phyloP scores from a whole-genome alignment of 2,329 filamentous ascomycete genomes.

The Chaetoscypha palmicola region DNA sequence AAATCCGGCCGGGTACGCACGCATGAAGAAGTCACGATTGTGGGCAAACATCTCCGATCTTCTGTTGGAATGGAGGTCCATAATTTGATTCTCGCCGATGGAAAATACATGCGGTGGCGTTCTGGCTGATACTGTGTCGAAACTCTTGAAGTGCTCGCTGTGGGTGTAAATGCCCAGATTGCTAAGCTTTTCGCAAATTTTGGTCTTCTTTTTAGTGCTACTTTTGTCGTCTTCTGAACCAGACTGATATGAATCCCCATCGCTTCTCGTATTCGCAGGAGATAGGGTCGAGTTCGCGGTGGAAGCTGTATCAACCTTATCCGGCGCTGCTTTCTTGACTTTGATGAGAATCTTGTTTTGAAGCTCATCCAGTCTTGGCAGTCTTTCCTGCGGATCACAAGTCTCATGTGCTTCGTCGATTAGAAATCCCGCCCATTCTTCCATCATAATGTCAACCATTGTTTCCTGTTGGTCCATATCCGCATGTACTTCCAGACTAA shows the following conservation, averaged over 20 bases:
- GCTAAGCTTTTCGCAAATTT: constrained; percentile 67
- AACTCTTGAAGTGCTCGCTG: constrained; percentile 71
- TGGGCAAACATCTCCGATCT: constrained; percentile 63
- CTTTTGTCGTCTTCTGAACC: constrained; percentile 30
- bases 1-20: constrained; percentile 78
- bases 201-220: constrained; percentile 28
- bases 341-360: constrained; percentile 77
- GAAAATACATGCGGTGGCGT: constrained; percentile 62
- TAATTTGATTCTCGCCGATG: constrained; percentile 56
- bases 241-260: constrained; percentile 24
- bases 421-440: constrained; percentile 73
- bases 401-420: constrained; percentile 50
- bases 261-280: constrained; percentile 14
- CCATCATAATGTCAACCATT: constrained; percentile 91
- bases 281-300: constrained; percentile 13
- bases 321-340: constrained; percentile 51
- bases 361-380: constrained; percentile 66
- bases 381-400: constrained; percentile 40
- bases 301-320: constrained; percentile 14
- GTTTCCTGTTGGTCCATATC: constrained; percentile 74
- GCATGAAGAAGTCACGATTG: constrained; percentile 76
- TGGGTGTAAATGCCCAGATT: constrained; percentile 78
- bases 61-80: constrained; percentile 51
- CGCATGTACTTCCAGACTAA: constrained; percentile 89
- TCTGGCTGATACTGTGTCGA: constrained; percentile 57